Base-by-base conservation (phyloP, 495 filamentous ascomycete species). In the Aspergillus bertholletiae region DNA sequence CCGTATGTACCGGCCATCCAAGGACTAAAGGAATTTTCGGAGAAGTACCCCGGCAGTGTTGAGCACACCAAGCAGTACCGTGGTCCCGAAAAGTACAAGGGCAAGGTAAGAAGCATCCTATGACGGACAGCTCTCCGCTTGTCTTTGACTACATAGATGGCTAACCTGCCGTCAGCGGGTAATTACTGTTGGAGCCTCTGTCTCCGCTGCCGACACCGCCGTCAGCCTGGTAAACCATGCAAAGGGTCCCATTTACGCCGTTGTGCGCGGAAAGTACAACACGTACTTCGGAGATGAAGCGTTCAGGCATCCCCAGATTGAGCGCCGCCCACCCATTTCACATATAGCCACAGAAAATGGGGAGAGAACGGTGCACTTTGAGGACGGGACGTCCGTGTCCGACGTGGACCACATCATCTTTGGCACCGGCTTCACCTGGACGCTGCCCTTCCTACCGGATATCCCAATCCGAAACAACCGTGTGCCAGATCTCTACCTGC, bases 1-100 rank as follows among this genome's bases (percentile, higher is more conserved):
- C 86, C 87, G 0, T 86, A 78, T 64, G 78, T 96, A 11, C 92
- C 92, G 0, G 65, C 73, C 0, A 82, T 88, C 32, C 56, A 63
- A 0, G 74, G 74, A 0, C 35, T 77, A 56, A 63, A 69, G 20
- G 71, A 75, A 34, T 73, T 69, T 23, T 56, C 68, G 0, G 50
- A 57, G 13, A 53, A 55, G 21, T 70, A 72, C 49, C 72, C 74
- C 1, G 66, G 63, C 0, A 63, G 66, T 21, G 64, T 77, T 9
- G 58, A 66, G 34, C 74, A 77, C 52, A 68, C 71, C 7, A 77
- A 77, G 46, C 65, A 72, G 18, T 77, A 73, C 43, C 66, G 74
- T 1, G 66, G 67, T 0, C 63, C 72, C 1, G 61, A 63, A n/a
- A 65, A 62, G 23, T 77, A 73, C 51, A 45, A 40, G 11, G 72